These are phyloP conservation scores for Hypoxylon intermedium DNA, from an alignment of 495 filamentous ascomycete species.

Conservation along the genomic window DNA sequence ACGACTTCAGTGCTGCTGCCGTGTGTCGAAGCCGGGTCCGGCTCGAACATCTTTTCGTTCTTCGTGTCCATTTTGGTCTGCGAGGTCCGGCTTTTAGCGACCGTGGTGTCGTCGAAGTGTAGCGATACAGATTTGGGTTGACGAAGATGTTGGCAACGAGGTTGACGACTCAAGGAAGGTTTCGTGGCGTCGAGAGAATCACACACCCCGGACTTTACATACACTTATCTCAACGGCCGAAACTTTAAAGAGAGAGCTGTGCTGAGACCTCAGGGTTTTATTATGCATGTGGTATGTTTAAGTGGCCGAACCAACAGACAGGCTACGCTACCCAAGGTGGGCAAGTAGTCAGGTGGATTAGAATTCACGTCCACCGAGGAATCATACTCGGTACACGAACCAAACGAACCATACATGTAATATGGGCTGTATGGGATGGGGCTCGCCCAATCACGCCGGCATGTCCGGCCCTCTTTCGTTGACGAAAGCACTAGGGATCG, in stretches of 20 bases:
- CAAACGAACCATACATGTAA: slow-evolving; percentile 17
- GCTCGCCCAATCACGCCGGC: slow-evolving; percentile 29
- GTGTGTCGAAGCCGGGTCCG: slow-evolving; percentile 6
- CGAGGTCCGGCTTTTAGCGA: not conserved
- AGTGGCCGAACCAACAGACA: slow-evolving; percentile 7
- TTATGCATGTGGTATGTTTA: slow-evolving; percentile 10
- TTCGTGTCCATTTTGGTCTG: slow-evolving; percentile 25
- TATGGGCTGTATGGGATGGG: slow-evolving; percentile 21
- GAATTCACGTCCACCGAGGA: slow-evolving; percentile 31
- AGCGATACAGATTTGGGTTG: not conserved
- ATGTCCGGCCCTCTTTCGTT: slow-evolving; percentile 20
- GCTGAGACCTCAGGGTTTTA: slow-evolving; percentile 16
- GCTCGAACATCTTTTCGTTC: slow-evolving; percentile 32
- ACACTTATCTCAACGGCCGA: too few relatives aligned
- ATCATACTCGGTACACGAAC: slow-evolving; percentile 9
- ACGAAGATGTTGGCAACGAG: slow-evolving; percentile 22
- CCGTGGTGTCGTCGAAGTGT: slow-evolving; percentile 6
- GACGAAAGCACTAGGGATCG: slow-evolving; percentile 36
- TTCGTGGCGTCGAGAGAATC: slow-evolving; percentile 18
- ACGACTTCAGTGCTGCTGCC: slow-evolving; percentile 35
- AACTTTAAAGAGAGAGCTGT: slow-evolving; percentile 10
- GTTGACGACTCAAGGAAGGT: slow-evolving; percentile 16
- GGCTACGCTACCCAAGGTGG: slow-evolving; percentile 13
- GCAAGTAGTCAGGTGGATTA: slow-evolving; percentile 32
- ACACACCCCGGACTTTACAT: too few relatives aligned